Evolutionary conservation across 331 rosid species (phyloP), one percentile per base, ranked within the genome.

Genomic region (Cucumis variabilis): DNA sequence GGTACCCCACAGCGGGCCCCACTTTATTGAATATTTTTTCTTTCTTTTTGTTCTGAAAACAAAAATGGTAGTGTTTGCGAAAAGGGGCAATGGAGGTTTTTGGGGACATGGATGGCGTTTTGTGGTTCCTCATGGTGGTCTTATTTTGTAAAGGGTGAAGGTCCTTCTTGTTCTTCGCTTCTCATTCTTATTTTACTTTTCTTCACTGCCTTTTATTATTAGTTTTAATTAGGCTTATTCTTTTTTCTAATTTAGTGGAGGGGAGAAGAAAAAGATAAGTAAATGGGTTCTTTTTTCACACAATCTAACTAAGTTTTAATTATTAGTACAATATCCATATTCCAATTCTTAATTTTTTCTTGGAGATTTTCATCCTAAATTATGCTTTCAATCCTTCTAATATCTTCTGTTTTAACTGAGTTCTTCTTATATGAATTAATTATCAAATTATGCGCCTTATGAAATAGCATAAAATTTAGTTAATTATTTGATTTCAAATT

Each of bases 1-100:
- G 94, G 95, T 50, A 93, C 89, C 12, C 99, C 99, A 0, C 99
- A 92, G 70, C 80, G 99, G 92, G 94, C 99, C 88, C 99, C 98
- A 28, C 94, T 94, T 1, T 89, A 92, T 89, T 96, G 93, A 95
- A 79, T 78, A 48, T 7, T 14, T 79, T 53, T 53, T 10, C 2
- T 53, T 53, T 53, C 13, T 53, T 75, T 5, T 1, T 23, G 44
- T 28, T 24, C 20, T 19, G 24, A 8, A 62, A 62, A 19, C 20
- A 63, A 23, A 23, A 23, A 27, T 33, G 19, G 78, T 33, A 72
- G 78, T 72, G 4, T 15, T 44, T 44, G 48, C 11, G 51, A 25
- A 33, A 33, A 8, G 5, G 14, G 23, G 44, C 6, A 33, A 27
- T 5, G 70, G 69, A 20, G 70, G 66, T 27, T 81, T 81, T n/a